phyloP scores from a whole-genome alignment of 2,329 filamentous ascomycete species.

The Claviceps capensis region DNA sequence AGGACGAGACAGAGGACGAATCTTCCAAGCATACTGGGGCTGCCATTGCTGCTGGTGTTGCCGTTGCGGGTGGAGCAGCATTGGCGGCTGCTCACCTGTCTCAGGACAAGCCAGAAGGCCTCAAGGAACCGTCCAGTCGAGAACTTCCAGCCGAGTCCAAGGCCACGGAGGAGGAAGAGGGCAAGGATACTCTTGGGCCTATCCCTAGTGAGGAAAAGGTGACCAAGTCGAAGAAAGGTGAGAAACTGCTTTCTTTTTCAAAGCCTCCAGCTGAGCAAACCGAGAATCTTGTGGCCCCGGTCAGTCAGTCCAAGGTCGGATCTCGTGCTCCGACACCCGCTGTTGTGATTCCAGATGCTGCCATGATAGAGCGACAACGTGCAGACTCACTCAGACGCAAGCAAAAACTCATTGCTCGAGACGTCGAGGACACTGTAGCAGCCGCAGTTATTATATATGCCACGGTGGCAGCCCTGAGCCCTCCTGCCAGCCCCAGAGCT shows the following conservation, averaged over 20 bases:
- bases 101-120: background rate
- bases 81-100: slow-evolving; percentile 1
- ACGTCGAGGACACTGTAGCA: slow-evolving; percentile 38
- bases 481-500: slow-evolving; percentile 20
- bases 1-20: background rate
- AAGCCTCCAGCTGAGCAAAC: background rate
- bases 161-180: slow-evolving; percentile 20
- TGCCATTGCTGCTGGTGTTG: background rate
- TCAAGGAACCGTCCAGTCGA: background rate
- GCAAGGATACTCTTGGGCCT: slow-evolving; percentile 25
- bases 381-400: slow-evolving; percentile 31
- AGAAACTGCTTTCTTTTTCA: slow-evolving; percentile 24
- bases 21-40: slow-evolving; percentile 1
- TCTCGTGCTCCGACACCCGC: slow-evolving; percentile 29
- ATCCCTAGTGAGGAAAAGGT: slow-evolving; percentile 23
- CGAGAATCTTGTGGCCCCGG: background rate
- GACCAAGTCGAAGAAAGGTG: slow-evolving; percentile 27
- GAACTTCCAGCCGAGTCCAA: slow-evolving; percentile 10
- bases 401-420: slow-evolving; percentile 29
- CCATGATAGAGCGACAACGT: slow-evolving; percentile 25
- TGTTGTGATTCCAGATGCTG: slow-evolving; percentile 29
- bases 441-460: slow-evolving; percentile 41
- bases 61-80: slow-evolving; percentile 4
- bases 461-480: slow-evolving; percentile 32
- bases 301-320: slow-evolving; percentile 7